A percentile compares a stretch with the other conserved stretches of the same genome.
These are phyloP conservation scores for Coleophoma eucalyptorum DNA, from an alignment of 2,329 filamentous ascomycete genomes.

Conservation along the genomic window DNA sequence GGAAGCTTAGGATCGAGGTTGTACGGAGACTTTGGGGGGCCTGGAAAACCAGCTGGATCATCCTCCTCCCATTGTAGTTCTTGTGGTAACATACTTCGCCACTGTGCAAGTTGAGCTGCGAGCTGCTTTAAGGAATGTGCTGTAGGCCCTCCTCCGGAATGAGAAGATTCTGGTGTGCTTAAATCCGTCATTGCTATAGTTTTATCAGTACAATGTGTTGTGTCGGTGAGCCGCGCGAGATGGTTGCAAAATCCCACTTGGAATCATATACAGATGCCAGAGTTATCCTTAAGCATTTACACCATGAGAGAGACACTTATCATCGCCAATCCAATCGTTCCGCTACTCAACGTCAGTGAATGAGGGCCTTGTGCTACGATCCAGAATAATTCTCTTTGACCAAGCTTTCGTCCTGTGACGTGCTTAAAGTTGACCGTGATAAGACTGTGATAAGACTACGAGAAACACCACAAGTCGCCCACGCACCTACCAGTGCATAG, in stretches of 20 bases:
- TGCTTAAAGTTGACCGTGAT: no score
- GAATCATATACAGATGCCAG: background rate
- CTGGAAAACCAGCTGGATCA: slow-evolving; percentile 39
- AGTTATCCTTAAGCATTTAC: no score
- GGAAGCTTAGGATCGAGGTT: slow-evolving; percentile 7
- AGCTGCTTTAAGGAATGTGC: slow-evolving; percentile 45
- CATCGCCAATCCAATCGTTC: background rate
- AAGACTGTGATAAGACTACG: no score
- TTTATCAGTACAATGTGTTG: no score
- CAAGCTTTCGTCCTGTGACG: no score
- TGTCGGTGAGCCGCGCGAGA: background rate
- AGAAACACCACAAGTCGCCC: no score
- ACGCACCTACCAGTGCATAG: no score
- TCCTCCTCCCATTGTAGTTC: slow-evolving; percentile 55
- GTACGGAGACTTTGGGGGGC: slow-evolving; percentile 18
- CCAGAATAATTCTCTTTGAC: no score
- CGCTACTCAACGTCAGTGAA: background rate
- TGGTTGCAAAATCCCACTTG: background rate
- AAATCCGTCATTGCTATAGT: slow-evolving; percentile 11
- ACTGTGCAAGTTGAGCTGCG: slow-evolving; percentile 50
- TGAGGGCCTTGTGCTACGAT: background rate
- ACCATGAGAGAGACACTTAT: background rate
- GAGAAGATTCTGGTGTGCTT: slow-evolving; percentile 6
- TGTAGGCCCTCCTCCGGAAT: slow-evolving; percentile 13
- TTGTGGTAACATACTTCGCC: slow-evolving; percentile 51